These are phyloP conservation scores for Catharanthus roseus DNA, from an alignment of 257 asterid species.

Conservation along the genomic window DNA sequence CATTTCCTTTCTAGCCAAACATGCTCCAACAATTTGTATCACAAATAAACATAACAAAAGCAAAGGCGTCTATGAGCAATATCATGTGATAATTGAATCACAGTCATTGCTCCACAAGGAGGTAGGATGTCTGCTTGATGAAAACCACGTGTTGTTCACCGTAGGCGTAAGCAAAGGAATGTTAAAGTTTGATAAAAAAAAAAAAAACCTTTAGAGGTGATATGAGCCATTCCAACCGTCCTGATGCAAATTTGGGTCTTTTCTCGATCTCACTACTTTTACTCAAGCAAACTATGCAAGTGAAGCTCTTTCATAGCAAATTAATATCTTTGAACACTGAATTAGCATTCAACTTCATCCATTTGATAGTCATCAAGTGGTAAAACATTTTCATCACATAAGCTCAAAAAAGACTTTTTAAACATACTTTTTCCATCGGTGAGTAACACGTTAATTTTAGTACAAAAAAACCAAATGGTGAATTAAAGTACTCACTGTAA, in stretches of 20 bases:
- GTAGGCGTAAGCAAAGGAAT: background rate
- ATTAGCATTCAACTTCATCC: background rate
- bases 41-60: background rate
- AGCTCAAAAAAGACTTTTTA: background rate
- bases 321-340: background rate
- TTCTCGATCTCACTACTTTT: background rate
- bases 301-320: background rate
- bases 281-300: background rate
- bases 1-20: background rate
- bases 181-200: too few species aligned
- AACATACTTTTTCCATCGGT: background rate
- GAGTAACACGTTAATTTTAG: background rate
- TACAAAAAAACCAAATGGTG: background rate
- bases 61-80: background rate
- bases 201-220: too few species aligned
- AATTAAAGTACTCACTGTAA: conserved; percentile 35
- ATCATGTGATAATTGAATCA: background rate
- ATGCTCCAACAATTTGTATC: background rate
- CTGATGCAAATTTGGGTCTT: background rate
- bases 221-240: too few species aligned
- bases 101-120: background rate
- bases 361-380: background rate
- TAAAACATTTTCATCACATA: background rate
- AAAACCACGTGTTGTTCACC: background rate
- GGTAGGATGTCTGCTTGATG: background rate